Evolutionary conservation across 2,329 filamentous ascomycete genomes (phyloP), one percentile per base, ranked within the genome.

Genomic region (Mycosphaerella arachidis): DNA sequence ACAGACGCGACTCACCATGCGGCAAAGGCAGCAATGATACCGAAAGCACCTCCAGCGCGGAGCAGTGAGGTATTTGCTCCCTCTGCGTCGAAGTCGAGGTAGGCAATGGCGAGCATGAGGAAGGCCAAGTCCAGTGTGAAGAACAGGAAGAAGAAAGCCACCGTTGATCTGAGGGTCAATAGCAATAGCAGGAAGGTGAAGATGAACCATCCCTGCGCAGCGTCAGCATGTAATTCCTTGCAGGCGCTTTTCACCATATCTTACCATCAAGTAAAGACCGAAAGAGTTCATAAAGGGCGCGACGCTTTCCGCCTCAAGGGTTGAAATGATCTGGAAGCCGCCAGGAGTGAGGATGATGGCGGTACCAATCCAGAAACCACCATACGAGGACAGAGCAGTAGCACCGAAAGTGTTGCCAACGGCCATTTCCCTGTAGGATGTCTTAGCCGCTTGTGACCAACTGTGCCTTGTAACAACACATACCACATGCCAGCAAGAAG

Each of bases 341-440:
- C 80, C 82, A 4, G 84, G 79, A 1, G 79, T 81, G 18, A 83
- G 74, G 64, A 85, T 82, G 75, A 86, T 84, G 65, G 79, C 82
- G 65, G 82, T 84, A 27, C 81, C 79, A 62, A 86, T 78, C 84
- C 83, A 86, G 75, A 86, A 86, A 61, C 83, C 82, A 59, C 83
- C 83, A 68, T 85, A 86, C 3, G 81, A 84, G 46, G 81, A 82
- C 60, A 86, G 82, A 8, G 84, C 81, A 6, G 83, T 86, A 31
- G 82, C 82, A 77, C 83, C 84, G 55, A 86, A 86, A 10, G 83
- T 85, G 74, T 86, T 86, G n/a, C 84, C 84, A 9, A 84, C 77
- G 54, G 78, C 79, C 76, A 81, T 81, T 72, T 81, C 79, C 78
- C 78, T 79, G 55, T 33, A 37, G 7, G 30, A 35, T 35, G 43